Percentiles rank a stretch among this genome's conserved stretches.
Conservation (phyloP, 2,329 filamentous ascomycete species). For the Biscogniauxia sp. region DNA sequence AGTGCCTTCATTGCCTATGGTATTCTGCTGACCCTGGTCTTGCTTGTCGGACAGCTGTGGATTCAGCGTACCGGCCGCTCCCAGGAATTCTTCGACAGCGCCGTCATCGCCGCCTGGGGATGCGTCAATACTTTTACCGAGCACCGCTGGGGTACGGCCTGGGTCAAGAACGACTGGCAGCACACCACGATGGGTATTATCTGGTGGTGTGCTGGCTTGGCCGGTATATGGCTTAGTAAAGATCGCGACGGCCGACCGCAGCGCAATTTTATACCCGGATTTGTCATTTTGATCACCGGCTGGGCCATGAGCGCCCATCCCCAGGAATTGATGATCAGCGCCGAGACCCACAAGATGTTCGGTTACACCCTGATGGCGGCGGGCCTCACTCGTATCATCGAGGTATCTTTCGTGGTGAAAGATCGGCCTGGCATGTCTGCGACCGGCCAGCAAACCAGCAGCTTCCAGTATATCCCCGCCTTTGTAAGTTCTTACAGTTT, state of each 20-base stretch:
- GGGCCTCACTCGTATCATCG: constrained; percentile 79
- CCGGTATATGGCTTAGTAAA: constrained; percentile 88
- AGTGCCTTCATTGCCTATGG: constrained; percentile 94
- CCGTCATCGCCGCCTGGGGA: constrained; percentile 90
- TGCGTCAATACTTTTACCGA: constrained; percentile 98
- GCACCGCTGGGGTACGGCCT: constrained; percentile 85
- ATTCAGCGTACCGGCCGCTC: constrained; percentile 77
- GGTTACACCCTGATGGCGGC: constrained; percentile 95
- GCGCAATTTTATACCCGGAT: constrained; percentile 87
- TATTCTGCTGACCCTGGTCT: constrained; percentile 78
- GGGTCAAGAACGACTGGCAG: constrained; percentile 93
- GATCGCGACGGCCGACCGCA: constrained; percentile 81
- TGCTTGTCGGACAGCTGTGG: constrained; percentile 88
- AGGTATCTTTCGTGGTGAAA: constrained; percentile 82
- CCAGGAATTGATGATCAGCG: constrained; percentile 78
- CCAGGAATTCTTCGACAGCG: constrained; percentile 95
- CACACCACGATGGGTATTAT: constrained; percentile 99
- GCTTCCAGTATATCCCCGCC: constrained; percentile 68
- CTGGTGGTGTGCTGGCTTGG: constrained; percentile 93
- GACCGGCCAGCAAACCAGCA: constrained; percentile 66
- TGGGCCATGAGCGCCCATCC: constrained; percentile 95
- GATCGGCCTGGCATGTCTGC: constrained; percentile 65
- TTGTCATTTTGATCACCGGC: constrained; percentile 88
- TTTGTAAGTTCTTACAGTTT: constrained; percentile 54
- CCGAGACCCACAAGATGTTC: constrained; percentile 84